Conservation (phyloP, 371 early-diverging fungal genomes). For the Nematocida sp. region DNA sequence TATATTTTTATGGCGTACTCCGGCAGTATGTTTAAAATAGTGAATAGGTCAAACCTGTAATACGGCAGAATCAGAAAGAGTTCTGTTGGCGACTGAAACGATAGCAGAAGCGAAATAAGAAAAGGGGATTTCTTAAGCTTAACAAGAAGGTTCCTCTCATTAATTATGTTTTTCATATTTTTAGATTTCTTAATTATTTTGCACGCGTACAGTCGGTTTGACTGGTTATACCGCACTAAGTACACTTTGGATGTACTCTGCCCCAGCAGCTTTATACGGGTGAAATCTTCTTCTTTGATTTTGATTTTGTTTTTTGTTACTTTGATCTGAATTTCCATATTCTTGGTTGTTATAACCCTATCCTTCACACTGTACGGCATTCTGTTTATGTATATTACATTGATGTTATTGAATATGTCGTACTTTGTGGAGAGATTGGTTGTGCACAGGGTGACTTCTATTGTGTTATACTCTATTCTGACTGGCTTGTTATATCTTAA, state of each 20-base stretch:
- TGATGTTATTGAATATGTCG: conserved; percentile 4
- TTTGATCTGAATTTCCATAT: conserved; percentile 28
- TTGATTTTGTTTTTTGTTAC: conserved; percentile 10
- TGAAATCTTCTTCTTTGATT: conserved; percentile 73
- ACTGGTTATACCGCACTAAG: conserved; percentile 73
- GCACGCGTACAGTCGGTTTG: conserved; percentile 82
- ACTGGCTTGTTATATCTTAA: not conserved
- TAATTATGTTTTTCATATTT: conserved; percentile 65
- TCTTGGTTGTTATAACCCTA: not conserved
- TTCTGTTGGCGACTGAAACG: conserved; percentile 34
- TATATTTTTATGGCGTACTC: conserved; percentile 80
- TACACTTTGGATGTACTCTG: conserved; percentile 81
- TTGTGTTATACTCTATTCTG: conserved; percentile 15
- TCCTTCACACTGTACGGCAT: not conserved
- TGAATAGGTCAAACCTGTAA: conserved; percentile 86
- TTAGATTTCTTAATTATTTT: conserved; percentile 79
- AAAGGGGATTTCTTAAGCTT: conserved; percentile 38
- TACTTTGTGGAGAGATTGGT: not conserved
- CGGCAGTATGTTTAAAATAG: conserved; percentile 74
- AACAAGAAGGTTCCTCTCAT: conserved; percentile 62
- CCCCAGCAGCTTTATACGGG: conserved; percentile 78
- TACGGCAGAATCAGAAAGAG: conserved; percentile 82
- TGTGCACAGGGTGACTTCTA: not conserved
- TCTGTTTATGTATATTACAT: not conserved
- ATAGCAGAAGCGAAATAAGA: conserved; percentile 45